Base-by-base conservation (phyloP, 495 filamentous ascomycete genomes). In the Hypoxylon perforatum region DNA sequence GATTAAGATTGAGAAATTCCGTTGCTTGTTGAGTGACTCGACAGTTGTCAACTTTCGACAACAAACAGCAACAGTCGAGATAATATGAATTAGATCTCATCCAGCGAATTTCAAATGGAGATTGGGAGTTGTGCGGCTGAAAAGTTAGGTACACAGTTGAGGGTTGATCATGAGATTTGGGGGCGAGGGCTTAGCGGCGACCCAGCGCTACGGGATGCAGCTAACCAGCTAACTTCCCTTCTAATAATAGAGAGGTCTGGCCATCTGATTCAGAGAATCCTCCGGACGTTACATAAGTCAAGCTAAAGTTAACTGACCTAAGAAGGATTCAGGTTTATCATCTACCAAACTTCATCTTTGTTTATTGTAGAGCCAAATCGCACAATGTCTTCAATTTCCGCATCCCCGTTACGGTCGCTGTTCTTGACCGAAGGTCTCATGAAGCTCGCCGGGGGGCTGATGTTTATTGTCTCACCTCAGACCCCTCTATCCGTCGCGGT, bases 381-480 rank as follows among this genome's bases (percentile, higher is more conserved):
- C 49, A 60, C 30, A 28, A 67, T 67, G 64, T 47, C 64, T 15
- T 23, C 44, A 18, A 46, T 50, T 23, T 23, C 56, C n/a, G 8
- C 49, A 39, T 67, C 64, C 10, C 57, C 64, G 1, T 23, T 67
- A 21, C 15, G 64, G 28, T 23, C 45, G 18, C 39, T 67, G 14
- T 62, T 67, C 58, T 35, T 67, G 15, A 36, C n/a, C 23, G 64
- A 67, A n/a, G 64, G 64, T 22, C 4, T 67, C 52, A 57, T 67
- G 57, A 67, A 62, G 33, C 58, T 67, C 3, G 41, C 35, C 11
- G 48, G 46, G 15, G 64, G 64, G 0, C 46, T 54, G 9, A 14
- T 67, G 9, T 62, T 67, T 33, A 52, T 67, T 10, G 7, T 67
- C 38, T 67, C 52, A 3, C 64, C 64, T 5, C 52, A 58, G 21